phyloP scores from a whole-genome alignment of 2,329 filamentous ascomycete genomes.

The Diaporthe sp. region DNA sequence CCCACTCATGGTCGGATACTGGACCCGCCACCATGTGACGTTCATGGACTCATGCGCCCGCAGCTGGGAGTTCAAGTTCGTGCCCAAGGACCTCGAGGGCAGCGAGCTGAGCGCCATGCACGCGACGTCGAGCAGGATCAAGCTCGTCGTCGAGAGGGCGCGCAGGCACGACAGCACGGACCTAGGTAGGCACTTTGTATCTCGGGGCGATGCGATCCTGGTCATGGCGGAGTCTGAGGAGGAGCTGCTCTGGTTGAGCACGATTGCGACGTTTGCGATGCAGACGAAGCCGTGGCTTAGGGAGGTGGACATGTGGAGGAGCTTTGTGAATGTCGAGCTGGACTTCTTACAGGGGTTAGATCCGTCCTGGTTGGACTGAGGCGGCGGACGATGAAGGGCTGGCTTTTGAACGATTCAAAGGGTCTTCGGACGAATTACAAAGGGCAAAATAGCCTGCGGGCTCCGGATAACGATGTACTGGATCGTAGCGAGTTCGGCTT shows the following conservation, averaged over 20 bases:
- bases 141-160: constrained; percentile 44
- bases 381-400: neutral
- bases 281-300: constrained; percentile 59
- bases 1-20: constrained; percentile 54
- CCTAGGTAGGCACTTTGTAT: constrained; percentile 49
- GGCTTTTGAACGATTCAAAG: too few relatives aligned
- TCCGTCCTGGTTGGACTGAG: constrained; percentile 49
- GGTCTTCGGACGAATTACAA: too few relatives aligned
- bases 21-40: constrained; percentile 46
- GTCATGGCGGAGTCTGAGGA: constrained; percentile 56
- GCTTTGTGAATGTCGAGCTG: constrained; percentile 59
- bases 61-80: constrained; percentile 59
- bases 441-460: too few relatives aligned
- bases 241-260: constrained; percentile 51
- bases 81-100: constrained; percentile 57
- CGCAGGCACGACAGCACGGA: constrained; percentile 31
- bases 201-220: constrained; percentile 55
- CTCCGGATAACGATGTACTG: too few relatives aligned
- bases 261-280: constrained; percentile 54
- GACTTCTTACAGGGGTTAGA: constrained; percentile 55
- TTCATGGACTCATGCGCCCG: constrained; percentile 56
- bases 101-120: constrained; percentile 55
- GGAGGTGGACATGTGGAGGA: constrained; percentile 63
- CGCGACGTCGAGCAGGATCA: constrained; percentile 43
- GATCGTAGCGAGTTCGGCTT: too few relatives aligned